Percentiles rank a stretch among this genome's conserved stretches.
These are phyloP conservation scores for Moesziomyces antarcticus DNA, from an alignment of 1,284 basidiomycete species.

Conservation along the genomic window DNA sequence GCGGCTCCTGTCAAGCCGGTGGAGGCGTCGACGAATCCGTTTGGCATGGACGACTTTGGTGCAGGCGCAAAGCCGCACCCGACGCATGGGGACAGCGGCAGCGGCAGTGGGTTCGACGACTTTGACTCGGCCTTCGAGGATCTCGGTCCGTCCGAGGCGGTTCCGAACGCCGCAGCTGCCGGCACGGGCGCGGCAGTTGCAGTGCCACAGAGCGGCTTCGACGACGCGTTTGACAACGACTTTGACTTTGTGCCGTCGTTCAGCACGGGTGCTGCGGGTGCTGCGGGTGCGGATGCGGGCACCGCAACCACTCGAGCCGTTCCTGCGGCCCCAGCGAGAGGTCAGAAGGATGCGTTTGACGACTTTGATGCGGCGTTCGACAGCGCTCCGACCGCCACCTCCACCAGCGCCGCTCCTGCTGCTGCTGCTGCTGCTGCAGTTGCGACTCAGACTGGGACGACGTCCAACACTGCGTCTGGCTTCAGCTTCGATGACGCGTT, in stretches of 20 bases:
- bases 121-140: conserved; percentile 66
- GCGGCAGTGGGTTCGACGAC: conserved; percentile 59
- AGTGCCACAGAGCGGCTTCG: conserved; percentile 39
- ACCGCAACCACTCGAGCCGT: conserved; percentile 1
- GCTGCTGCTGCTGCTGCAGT: conserved; percentile 11
- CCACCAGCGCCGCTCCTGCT: conserved; percentile 1
- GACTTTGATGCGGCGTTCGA: conserved; percentile 58
- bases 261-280: conserved; percentile 19
- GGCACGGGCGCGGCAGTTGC: background rate
- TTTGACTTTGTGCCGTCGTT: conserved; percentile 64
- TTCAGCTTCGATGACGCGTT: conserved; percentile 64
- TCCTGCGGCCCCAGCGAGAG: background rate
- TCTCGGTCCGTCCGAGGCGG: conserved; percentile 54
- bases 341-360: conserved; percentile 39
- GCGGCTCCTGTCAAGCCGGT: conserved; percentile 19
- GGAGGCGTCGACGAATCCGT: conserved; percentile 35
- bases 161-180: conserved; percentile 29
- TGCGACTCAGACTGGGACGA: background rate
- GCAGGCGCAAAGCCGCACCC: conserved; percentile 6
- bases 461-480: conserved; percentile 39
- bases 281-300: conserved; percentile 3
- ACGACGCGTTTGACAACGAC: conserved; percentile 62
- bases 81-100: conserved; percentile 24
- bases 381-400: conserved; percentile 7
- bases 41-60: conserved; percentile 46